These are phyloP conservation scores for Ceratopteris richardii DNA, from an alignment of 75 land plant genomes.

Conservation along the genomic window DNA sequence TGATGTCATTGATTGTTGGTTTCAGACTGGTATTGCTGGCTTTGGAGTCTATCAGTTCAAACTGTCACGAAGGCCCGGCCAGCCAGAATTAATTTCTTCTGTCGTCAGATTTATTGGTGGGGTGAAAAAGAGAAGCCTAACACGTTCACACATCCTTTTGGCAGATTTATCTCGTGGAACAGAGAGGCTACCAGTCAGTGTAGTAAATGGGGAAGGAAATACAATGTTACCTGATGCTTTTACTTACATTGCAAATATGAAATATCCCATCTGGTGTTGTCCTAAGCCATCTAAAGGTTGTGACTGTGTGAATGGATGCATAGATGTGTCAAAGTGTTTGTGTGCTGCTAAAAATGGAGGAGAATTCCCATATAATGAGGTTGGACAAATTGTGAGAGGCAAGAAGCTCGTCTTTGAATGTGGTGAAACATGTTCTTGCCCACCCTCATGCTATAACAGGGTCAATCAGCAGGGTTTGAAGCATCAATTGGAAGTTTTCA, in stretches of 20 bases:
- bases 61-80: constrained; percentile 44
- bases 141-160: constrained; percentile 31
- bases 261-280: constrained; percentile 23
- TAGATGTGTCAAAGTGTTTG: constrained; percentile 13
- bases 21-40: constrained; percentile 54
- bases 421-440: constrained; percentile 46
- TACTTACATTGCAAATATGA: constrained; percentile 36
- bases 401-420: constrained; percentile 65
- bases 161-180: constrained; percentile 46
- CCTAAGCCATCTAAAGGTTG: constrained; percentile 28
- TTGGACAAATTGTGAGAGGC: constrained; percentile 42
- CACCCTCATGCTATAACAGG: constrained; percentile 44
- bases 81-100: constrained; percentile 46
- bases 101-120: constrained; percentile 29
- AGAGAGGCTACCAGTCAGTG: constrained; percentile 34
- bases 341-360: constrained; percentile 54
- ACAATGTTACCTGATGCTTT: constrained; percentile 33
- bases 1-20: constrained; percentile 39
- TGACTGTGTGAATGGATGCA: constrained; percentile 35
- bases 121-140: constrained; percentile 22
- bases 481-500: constrained; percentile 56
- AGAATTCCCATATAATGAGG: constrained; percentile 52
- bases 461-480: constrained; percentile 45
- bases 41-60: constrained; percentile 64
- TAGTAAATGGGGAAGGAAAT: constrained; percentile 53